A percentile compares a stretch with the other conserved stretches of the same genome.
Conservation (phyloP, 805 yeast species). For the Cyberlindnera maclurae region DNA sequence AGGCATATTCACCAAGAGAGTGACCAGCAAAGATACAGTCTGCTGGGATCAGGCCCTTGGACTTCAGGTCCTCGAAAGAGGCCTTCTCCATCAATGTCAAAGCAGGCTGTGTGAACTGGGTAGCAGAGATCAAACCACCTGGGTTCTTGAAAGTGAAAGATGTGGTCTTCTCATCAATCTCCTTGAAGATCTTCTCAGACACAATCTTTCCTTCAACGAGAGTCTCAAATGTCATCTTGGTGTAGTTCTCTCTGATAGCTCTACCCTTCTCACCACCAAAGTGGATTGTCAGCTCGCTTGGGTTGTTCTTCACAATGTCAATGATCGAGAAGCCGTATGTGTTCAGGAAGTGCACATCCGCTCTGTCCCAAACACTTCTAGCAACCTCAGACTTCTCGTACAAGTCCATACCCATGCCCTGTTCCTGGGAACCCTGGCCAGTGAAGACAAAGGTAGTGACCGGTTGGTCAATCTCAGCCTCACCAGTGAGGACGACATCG, state of each 20-base stretch:
- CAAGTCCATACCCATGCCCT: conserved; percentile 99
- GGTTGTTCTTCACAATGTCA: conserved; percentile 93
- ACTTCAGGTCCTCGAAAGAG: conserved; percentile 92
- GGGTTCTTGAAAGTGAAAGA: conserved; percentile 88
- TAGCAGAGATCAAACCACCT: conserved; percentile 92
- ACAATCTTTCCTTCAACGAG: conserved; percentile 76
- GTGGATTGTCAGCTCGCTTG: conserved; percentile 89
- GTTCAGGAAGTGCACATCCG: conserved; percentile 84
- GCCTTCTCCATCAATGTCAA: conserved; percentile 99
- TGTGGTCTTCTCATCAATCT: conserved; percentile 71
- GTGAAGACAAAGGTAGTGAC: conserved; percentile 94
- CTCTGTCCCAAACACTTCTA: conserved; percentile 94
- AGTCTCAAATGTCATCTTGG: conserved; percentile 96
- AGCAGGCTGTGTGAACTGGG: conserved; percentile 99
- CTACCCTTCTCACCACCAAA: conserved; percentile 98
- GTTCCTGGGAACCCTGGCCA: conserved; percentile 99
- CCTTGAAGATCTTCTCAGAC: conserved; percentile 94
- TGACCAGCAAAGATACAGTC: conserved; percentile 98
- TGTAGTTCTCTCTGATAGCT: conserved; percentile 88
- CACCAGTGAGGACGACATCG: conserved; percentile 80
- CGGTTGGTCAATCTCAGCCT: conserved; percentile 99
- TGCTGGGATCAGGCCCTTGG: conserved; percentile 91
- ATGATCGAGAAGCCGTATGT: conserved; percentile 97
- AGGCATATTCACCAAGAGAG: conserved; percentile 98
- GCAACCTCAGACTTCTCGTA: conserved; percentile 90